Evolutionary conservation across 306 rosid species (phyloP).

Genomic region (Purshia tridentata): DNA sequence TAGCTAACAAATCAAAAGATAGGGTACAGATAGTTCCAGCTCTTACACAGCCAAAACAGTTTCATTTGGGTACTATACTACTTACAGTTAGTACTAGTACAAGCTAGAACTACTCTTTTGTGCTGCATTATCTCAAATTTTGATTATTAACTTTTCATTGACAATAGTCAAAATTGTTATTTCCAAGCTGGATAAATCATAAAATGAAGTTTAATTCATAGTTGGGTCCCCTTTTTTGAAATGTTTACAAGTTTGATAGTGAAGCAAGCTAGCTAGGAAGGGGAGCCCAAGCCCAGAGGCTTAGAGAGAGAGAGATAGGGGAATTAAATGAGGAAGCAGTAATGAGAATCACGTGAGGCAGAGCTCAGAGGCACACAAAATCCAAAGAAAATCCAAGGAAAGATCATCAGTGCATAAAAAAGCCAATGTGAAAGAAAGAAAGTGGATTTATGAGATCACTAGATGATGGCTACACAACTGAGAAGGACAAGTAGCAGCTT

Average conservation of each 20-base stretch:
- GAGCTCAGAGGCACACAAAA: conserved; percentile 32
- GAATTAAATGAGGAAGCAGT: conserved; percentile 29
- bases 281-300: neutral
- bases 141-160: too few relatives aligned
- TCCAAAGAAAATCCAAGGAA: conserved; percentile 50
- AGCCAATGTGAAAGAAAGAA: conserved; percentile 18
- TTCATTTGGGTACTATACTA: too few relatives aligned
- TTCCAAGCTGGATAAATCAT: too few relatives aligned
- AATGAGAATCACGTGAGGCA: conserved; percentile 60
- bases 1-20: neutral
- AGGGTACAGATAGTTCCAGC: neutral
- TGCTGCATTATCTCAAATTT: too few relatives aligned
- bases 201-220: too few relatives aligned
- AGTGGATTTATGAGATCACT: conserved; percentile 42
- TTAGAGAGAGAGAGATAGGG: conserved; percentile 12
- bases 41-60: too few relatives aligned
- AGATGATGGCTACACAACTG: conserved; percentile 48
- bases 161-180: too few relatives aligned
- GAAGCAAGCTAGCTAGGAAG: neutral
- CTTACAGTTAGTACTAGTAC: too few relatives aligned
- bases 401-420: conserved; percentile 19
- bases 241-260: neutral
- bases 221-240: too few relatives aligned
- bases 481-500: conserved; percentile 32
- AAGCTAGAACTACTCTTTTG: too few relatives aligned